phyloP scores from a whole-genome alignment of 805 yeast species.

The Hanseniaspora meyeri region DNA sequence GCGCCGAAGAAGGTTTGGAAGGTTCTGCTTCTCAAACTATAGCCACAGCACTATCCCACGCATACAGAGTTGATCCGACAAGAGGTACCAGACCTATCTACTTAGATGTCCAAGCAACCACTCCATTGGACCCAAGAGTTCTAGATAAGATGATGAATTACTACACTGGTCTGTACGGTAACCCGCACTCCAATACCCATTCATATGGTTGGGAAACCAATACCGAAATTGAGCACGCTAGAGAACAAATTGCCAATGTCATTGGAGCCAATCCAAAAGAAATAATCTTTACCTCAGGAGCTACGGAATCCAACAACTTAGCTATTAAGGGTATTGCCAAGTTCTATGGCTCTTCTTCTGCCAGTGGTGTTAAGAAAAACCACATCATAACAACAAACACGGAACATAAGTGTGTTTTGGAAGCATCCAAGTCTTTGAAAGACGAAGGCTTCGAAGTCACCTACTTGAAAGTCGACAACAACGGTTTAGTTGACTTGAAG shows the following conservation, averaged over 20 bases:
- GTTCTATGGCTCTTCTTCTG: constrained; percentile 61
- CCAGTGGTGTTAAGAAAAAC: constrained; percentile 36
- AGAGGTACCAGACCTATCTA: constrained; percentile 82
- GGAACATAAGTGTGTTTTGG: constrained; percentile 97
- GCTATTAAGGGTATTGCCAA: constrained; percentile 91
- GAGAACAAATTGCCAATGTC: constrained; percentile 67
- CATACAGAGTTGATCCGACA: constrained; percentile 30
- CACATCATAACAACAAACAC: constrained; percentile 94
- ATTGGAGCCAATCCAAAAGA: constrained; percentile 93
- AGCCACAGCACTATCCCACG: constrained; percentile 26
- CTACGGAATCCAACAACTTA: constrained; percentile 94
- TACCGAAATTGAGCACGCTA: constrained; percentile 74
- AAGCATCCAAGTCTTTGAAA: constrained; percentile 85
- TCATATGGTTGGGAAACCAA: constrained; percentile 99
- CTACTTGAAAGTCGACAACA: constrained; percentile 67
- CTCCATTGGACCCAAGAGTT: constrained; percentile 96
- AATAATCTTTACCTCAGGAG: constrained; percentile 93
- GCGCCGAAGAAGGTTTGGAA: constrained; percentile 16
- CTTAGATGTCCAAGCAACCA: constrained; percentile 95
- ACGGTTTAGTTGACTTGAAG: constrained; percentile 70
- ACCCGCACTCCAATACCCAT: constrained; percentile 95
- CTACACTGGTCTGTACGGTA: constrained; percentile 88
- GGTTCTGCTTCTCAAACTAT: constrained; percentile 16
- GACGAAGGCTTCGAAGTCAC: constrained; percentile 97
- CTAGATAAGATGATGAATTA: constrained; percentile 75